phyloP scores from a whole-genome alignment of 768 basidiomycete species.

The Chiua virens region DNA sequence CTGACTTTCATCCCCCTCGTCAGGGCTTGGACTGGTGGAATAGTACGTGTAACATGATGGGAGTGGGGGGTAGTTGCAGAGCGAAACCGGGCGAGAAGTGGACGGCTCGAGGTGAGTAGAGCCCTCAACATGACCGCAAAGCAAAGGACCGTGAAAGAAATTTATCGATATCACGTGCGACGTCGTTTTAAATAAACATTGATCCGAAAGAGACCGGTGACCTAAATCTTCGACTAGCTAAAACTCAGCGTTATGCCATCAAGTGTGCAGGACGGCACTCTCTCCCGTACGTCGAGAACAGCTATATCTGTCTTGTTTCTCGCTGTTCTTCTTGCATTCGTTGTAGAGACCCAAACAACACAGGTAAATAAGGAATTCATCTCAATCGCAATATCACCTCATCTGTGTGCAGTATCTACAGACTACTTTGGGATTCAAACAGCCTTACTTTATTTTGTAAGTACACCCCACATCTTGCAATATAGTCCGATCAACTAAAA shows the following conservation, averaged over 20 bases:
- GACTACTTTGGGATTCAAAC: slow-evolving; percentile 69
- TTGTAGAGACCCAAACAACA: slow-evolving; percentile 71
- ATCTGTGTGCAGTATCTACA: slow-evolving; percentile 66
- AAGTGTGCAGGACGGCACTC: not conserved
- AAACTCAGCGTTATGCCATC: slow-evolving; percentile 10
- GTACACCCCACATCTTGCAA: slow-evolving; percentile 23
- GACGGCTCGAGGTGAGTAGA: slow-evolving; percentile 60
- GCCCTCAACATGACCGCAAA: slow-evolving; percentile 65
- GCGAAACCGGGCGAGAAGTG: slow-evolving; percentile 55
- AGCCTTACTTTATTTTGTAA: slow-evolving; percentile 89
- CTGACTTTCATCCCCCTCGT: slow-evolving; percentile 95
- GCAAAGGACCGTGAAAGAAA: no score
- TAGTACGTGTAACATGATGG: slow-evolving; percentile 28
- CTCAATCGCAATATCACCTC: not conserved
- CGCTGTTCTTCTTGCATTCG: slow-evolving; percentile 66
- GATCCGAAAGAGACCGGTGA: not conserved
- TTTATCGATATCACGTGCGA: slow-evolving; percentile 22
- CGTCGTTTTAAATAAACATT: no score
- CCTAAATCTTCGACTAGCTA: no score
- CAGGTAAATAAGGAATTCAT: slow-evolving; percentile 49
- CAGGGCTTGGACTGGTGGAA: slow-evolving; percentile 34
- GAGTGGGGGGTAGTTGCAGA: slow-evolving; percentile 35
- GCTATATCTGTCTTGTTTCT: slow-evolving; percentile 56
- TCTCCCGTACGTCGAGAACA: slow-evolving; percentile 39
- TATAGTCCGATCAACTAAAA: not conserved